Percentiles rank a stretch among this genome's conserved stretches.
Evolutionary conservation across 805 yeast species (phyloP).

Genomic region (Saccharomycopsis fibuligera): DNA sequence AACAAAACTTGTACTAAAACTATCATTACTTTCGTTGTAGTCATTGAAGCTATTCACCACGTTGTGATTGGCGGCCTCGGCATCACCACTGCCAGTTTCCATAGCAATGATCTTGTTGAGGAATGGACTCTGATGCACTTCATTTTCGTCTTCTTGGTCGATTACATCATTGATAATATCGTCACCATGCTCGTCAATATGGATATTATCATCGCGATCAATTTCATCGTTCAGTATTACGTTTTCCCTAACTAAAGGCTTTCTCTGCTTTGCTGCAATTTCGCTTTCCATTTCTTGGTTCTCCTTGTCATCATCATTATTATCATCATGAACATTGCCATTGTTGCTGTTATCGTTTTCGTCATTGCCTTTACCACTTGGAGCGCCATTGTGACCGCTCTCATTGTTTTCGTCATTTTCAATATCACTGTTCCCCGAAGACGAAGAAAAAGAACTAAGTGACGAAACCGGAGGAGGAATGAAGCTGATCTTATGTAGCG

Average conservation of each 20-base stretch:
- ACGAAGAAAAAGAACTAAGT: neutral
- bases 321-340: neutral
- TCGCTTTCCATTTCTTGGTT: neutral
- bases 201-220: neutral
- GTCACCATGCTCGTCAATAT: neutral
- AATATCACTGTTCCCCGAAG: constrained; percentile 5
- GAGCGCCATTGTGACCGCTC: constrained; percentile 1
- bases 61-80: constrained; percentile 23
- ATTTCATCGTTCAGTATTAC: neutral
- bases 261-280: neutral
- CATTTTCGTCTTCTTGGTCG: neutral
- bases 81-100: neutral
- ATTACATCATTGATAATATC: neutral
- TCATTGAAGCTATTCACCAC: constrained; percentile 7
- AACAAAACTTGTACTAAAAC: constrained; percentile 4
- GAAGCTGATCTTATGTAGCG: constrained; percentile 43
- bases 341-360: neutral
- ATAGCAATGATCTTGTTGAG: constrained; percentile 7
- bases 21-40: constrained; percentile 5
- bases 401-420: constrained; percentile 5
- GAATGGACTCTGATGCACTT: constrained; percentile 10
- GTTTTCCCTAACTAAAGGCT: neutral
- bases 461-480: constrained; percentile 20
- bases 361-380: constrained; percentile 17
- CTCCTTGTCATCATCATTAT: neutral